These are phyloP conservation scores for Aspergillus aculeatus DNA, from an alignment of 2,329 filamentous ascomycete species.

Conservation along the genomic window DNA sequence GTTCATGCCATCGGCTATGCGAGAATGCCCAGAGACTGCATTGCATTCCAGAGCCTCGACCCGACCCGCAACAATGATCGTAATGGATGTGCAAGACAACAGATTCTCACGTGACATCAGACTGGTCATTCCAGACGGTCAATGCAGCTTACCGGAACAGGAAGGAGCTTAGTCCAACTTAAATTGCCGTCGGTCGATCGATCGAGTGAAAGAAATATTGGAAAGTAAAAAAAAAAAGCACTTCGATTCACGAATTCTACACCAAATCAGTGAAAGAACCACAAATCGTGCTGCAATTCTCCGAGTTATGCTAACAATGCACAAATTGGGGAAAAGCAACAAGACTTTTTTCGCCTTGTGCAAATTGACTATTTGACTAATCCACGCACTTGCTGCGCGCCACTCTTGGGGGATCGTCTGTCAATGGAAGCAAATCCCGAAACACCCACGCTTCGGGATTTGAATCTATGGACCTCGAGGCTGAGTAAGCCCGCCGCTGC, in stretches of 20 bases:
- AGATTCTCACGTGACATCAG: background rate
- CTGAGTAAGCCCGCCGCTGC: slow-evolving; percentile 30
- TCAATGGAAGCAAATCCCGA: slow-evolving; percentile 33
- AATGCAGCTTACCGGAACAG: background rate
- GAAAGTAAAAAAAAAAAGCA: background rate
- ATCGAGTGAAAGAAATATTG: background rate
- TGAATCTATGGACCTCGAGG: slow-evolving; percentile 24
- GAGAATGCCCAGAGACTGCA: background rate
- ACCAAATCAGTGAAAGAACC: background rate
- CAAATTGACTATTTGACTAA: slow-evolving; percentile 9
- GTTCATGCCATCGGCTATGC: background rate
- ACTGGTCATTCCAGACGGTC: background rate
- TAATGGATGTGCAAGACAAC: background rate
- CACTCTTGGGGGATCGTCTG: slow-evolving; percentile 6
- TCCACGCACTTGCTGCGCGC: slow-evolving; percentile 10
- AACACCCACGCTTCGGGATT: slow-evolving; percentile 32
- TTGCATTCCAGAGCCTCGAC: background rate
- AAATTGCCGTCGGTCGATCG: background rate
- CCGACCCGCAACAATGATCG: background rate
- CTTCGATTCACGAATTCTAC: background rate
- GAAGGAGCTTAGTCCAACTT: background rate
- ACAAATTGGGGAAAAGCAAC: background rate
- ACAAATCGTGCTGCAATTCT: background rate
- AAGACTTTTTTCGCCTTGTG: background rate
- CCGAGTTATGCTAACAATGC: background rate